Evolutionary conservation across 1,284 basidiomycete genomes (phyloP).

Genomic region (Vanrija humicola): DNA sequence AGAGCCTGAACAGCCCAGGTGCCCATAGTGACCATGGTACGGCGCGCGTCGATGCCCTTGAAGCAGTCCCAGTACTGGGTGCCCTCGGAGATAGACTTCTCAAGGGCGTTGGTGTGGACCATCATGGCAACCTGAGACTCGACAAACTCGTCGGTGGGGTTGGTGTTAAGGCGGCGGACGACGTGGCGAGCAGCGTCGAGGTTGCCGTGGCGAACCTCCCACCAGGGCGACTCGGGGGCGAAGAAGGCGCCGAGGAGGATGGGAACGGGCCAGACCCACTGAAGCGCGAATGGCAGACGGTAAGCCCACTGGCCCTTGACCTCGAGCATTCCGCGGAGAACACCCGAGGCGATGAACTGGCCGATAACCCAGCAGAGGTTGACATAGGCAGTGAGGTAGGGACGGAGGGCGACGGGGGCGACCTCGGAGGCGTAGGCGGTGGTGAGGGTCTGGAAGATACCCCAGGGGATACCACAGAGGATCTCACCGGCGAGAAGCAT

Average conservation of each 20-base stretch:
- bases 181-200: slow-evolving; percentile 13
- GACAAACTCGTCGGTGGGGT: slow-evolving; percentile 16
- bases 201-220: slow-evolving; percentile 17
- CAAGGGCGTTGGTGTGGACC: slow-evolving; percentile 32
- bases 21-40: slow-evolving; percentile 15
- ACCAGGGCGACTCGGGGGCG: slow-evolving; percentile 25
- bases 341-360: slow-evolving; percentile 23
- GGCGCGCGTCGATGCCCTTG: slow-evolving; percentile 21
- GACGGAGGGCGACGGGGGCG: slow-evolving; percentile 42
- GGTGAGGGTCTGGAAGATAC: slow-evolving; percentile 46
- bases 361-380: slow-evolving; percentile 51
- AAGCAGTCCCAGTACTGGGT: slow-evolving; percentile 30
- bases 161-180: slow-evolving; percentile 8
- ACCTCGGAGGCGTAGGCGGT: slow-evolving; percentile 47
- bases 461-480: slow-evolving; percentile 26
- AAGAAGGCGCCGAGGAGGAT: slow-evolving; percentile 12
- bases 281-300: slow-evolving; percentile 13
- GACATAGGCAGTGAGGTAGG: slow-evolving; percentile 47
- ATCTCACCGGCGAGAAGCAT: slow-evolving; percentile 48
- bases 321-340: slow-evolving; percentile 14
- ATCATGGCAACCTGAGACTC: slow-evolving; percentile 30
- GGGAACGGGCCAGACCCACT: slow-evolving; percentile 45
- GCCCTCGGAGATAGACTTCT: slow-evolving; percentile 18
- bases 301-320: slow-evolving; percentile 3
- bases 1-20: slow-evolving; percentile 21